Conservation (phyloP, 1,139 yeast species). For the Pichia sp. region DNA sequence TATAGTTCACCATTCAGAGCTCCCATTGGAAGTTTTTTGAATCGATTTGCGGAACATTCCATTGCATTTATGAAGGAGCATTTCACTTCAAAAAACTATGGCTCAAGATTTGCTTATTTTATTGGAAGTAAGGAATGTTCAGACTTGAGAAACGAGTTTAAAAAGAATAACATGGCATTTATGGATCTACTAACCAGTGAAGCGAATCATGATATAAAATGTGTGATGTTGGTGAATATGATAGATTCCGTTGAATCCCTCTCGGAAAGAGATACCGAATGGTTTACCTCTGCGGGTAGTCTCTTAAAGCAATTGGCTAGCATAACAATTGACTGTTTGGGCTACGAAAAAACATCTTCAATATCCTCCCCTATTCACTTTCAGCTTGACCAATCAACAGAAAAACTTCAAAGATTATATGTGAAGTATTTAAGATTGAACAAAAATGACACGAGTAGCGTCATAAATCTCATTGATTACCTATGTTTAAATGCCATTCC, state of each 20-base stretch:
- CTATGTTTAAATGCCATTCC: slow-evolving; percentile 44
- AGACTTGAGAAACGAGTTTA: slow-evolving; percentile 51
- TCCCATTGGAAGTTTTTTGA: slow-evolving; percentile 86
- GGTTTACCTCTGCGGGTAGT: slow-evolving; percentile 57
- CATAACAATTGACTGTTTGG: slow-evolving; percentile 43
- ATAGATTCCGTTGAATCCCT: slow-evolving; percentile 61
- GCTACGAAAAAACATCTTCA: slow-evolving; percentile 40
- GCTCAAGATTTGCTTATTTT: slow-evolving; percentile 61
- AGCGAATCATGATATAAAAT: slow-evolving; percentile 48
- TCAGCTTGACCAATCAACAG: slow-evolving; percentile 70
- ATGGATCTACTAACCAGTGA: slow-evolving; percentile 41
- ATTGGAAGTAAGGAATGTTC: slow-evolving; percentile 56
- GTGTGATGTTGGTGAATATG: slow-evolving; percentile 64
- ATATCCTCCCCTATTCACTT: slow-evolving; percentile 61
- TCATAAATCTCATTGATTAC: slow-evolving; percentile 49
- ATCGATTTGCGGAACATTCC: slow-evolving; percentile 76
- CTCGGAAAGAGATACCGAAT: slow-evolving; percentile 47
- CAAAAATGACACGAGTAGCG: slow-evolving; percentile 34
- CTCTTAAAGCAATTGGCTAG: slow-evolving; percentile 36
- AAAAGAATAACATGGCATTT: slow-evolving; percentile 44
- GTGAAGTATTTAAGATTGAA: slow-evolving; percentile 41
- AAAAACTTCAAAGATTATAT: slow-evolving; percentile 54
- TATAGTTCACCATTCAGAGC: slow-evolving; percentile 83
- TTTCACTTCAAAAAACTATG: slow-evolving; percentile 63
- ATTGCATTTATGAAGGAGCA: slow-evolving; percentile 66